These are phyloP conservation scores for Crataegus laevigata DNA, from an alignment of 306 rosid species.

Conservation along the genomic window DNA sequence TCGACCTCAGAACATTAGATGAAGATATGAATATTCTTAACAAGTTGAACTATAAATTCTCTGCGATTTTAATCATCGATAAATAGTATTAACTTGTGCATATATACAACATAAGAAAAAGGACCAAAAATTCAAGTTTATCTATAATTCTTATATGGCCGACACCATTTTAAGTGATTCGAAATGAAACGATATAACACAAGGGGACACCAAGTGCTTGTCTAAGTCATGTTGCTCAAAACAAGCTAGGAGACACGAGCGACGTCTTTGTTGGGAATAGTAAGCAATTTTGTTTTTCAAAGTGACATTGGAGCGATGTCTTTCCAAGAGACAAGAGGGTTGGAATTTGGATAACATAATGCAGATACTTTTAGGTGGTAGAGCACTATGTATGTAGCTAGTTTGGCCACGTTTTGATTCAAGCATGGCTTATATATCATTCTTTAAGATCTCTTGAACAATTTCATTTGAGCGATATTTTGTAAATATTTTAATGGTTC, in stretches of 20 bases:
- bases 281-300: neutral
- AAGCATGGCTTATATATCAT: too few relatives aligned
- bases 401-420: slow-evolving; percentile 24
- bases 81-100: neutral
- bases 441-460: too few relatives aligned
- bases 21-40: neutral
- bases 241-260: neutral
- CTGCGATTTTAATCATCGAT: neutral
- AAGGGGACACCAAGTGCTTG: neutral
- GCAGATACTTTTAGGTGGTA: slow-evolving; percentile 7
- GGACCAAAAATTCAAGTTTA: neutral
- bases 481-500: neutral
- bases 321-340: slow-evolving; percentile 1
- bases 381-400: slow-evolving; percentile 37
- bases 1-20: too few relatives aligned
- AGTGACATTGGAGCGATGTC: neutral
- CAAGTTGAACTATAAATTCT: too few relatives aligned
- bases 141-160: neutral
- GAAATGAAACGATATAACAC: neutral
- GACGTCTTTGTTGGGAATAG: slow-evolving; percentile 1
- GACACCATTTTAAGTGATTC: neutral
- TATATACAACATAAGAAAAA: neutral
- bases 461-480: too few relatives aligned
- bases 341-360: neutral
- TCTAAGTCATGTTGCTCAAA: neutral